Evolutionary conservation across 495 filamentous ascomycete species (phyloP).

Genomic region (Podospora bellae-mahoneyi): DNA sequence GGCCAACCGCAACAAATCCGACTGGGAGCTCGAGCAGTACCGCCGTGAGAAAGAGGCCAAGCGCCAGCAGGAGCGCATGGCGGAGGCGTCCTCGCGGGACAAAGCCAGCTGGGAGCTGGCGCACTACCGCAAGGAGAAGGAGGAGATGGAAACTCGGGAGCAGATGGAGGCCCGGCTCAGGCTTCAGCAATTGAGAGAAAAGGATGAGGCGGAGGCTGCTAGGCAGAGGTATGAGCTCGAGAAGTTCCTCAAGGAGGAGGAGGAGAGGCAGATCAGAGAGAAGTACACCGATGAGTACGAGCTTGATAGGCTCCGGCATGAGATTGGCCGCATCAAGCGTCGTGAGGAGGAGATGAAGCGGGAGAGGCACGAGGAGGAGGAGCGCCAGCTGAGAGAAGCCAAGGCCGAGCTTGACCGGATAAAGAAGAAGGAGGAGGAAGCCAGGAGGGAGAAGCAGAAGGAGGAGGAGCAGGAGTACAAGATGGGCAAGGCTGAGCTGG

Average conservation of each 20-base stretch:
- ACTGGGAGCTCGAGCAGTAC: constrained; percentile 9
- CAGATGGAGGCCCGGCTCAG: constrained; percentile 19
- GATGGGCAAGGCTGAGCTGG: constrained; percentile 22
- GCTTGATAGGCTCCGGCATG: constrained; percentile 27
- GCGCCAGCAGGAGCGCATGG: constrained; percentile 30
- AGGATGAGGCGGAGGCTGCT: constrained; percentile 43
- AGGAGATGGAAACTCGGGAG: constrained; percentile 20
- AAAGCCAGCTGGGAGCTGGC: constrained; percentile 8
- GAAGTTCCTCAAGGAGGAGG: constrained; percentile 43
- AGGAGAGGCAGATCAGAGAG: constrained; percentile 33
- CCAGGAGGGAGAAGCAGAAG: constrained; percentile 30
- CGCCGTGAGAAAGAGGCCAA: constrained; percentile 16
- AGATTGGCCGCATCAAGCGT: constrained; percentile 26
- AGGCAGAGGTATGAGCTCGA: constrained; percentile 45
- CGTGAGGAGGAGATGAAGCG: constrained; percentile 34
- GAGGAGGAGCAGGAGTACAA: constrained; percentile 38
- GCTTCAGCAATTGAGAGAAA: not conserved
- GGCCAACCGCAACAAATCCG: not conserved
- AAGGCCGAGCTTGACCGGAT: constrained; percentile 45
- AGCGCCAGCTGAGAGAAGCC: constrained; percentile 33
- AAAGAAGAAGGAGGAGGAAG: constrained; percentile 38
- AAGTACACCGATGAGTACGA: constrained; percentile 33
- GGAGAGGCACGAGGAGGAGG: constrained; percentile 24
- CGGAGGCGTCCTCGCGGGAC: not conserved
- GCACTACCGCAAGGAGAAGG: constrained; percentile 8